Evolutionary conservation across 2,329 filamentous ascomycete genomes (phyloP), one percentile per base, ranked within the genome.

Genomic region (Pseudocercospora cruenta): DNA sequence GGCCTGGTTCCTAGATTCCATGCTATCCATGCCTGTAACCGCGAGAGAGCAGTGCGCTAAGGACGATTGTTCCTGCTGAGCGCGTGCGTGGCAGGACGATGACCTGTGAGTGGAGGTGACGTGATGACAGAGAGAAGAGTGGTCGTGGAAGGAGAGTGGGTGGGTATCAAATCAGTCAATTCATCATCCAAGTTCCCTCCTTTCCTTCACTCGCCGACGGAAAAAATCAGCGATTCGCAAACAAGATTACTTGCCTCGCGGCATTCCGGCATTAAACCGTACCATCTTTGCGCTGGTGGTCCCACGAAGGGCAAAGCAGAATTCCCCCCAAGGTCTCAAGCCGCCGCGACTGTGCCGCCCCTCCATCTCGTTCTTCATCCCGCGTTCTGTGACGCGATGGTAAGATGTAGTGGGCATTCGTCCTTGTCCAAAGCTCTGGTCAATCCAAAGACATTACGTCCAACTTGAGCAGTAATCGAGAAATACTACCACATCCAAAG

Each of bases 401-500:
- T n/a, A 43, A 43, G n/a, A 16, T 43, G 39, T 43, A 43, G n/a
- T 43, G 39, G n/a, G 39, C 8, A 43, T 43, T 19, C 4, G n/a
- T 19, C 39, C 19, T 16, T 43, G 4, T 4, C 33, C 33, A 36
- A 10, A 36, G 12, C 33, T 16, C 12, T 12, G 12, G 33, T 16
- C 5, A 12, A 36, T 16, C 14, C 33, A 43, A 43, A 43, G 39
- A 43, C 39, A 43, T 43, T 43, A 43, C 14, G 5, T 43, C 39
- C 39, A 43, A 43, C 39, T n/a, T 43, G 47, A 51, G 10, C 21
- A 51, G 9, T 12, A 51, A 14, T 26, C 16, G 47, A 14, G 3
- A 21, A 19, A 45, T 10, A 39, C 31, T 51, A 70, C 68, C 68
- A 70, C 22, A 70, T 53, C 68, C 68, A 68, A 36, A 70, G 66